These are phyloP conservation scores for Suhomyces sp. DNA, from an alignment of 805 yeast genomes.

Conservation along the genomic window DNA sequence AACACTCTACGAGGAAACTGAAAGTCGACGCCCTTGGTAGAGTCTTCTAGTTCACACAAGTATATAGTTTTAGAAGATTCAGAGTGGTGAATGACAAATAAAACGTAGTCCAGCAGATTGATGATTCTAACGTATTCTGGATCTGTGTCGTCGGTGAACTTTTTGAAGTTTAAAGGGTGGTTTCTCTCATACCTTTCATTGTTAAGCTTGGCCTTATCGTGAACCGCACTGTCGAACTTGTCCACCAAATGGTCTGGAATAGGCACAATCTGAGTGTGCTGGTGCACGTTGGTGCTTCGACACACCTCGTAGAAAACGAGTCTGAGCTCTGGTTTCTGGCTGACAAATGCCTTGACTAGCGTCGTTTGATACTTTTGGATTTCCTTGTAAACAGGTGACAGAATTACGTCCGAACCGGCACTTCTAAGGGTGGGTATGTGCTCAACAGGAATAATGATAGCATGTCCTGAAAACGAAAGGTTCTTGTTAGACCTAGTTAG, in stretches of 20 bases:
- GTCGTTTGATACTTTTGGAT: conserved; percentile 44
- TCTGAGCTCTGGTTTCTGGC: conserved; percentile 37
- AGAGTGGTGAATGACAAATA: conserved; percentile 28
- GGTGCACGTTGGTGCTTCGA: conserved; percentile 63
- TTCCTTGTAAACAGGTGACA: conserved; percentile 40
- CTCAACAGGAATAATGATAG: conserved; percentile 72
- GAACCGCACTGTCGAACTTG: conserved; percentile 45
- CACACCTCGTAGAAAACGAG: conserved; percentile 71
- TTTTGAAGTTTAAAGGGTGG: conserved; percentile 42
- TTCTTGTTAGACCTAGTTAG: conserved; percentile 50
- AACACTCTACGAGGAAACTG: conserved; percentile 83
- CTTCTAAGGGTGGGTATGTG: conserved; percentile 50
- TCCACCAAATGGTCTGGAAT: conserved; percentile 44
- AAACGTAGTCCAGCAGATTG: conserved; percentile 36
- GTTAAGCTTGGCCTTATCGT: conserved; percentile 41
- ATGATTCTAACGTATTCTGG: conserved; percentile 17
- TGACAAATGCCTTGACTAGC: conserved; percentile 47
- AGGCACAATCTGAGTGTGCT: conserved; percentile 76
- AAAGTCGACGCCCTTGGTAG: conserved; percentile 53
- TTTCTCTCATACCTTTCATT: conserved; percentile 47
- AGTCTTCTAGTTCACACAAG: conserved; percentile 19
- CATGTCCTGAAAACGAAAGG: conserved; percentile 72
- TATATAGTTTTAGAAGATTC: conserved; percentile 14
- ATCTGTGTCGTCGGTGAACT: conserved; percentile 22
- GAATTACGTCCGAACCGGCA: conserved; percentile 44